These are phyloP conservation scores for Oemleria cerasiformis DNA, from an alignment of 306 rosid species.

Conservation along the genomic window DNA sequence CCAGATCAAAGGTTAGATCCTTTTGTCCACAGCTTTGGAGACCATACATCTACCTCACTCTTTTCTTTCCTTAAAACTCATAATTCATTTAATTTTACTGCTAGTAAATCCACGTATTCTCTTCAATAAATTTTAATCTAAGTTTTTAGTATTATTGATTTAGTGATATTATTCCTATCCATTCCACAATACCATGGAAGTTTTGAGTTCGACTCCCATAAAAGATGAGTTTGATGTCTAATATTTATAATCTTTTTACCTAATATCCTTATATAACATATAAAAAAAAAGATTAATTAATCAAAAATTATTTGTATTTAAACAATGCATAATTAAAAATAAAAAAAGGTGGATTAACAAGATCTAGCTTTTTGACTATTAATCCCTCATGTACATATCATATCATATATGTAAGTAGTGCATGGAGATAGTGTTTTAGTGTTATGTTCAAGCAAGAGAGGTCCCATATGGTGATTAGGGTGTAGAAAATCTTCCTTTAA, in stretches of 20 bases:
- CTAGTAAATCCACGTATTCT: slow-evolving; percentile 32
- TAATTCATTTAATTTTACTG: slow-evolving; percentile 51
- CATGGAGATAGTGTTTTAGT: slow-evolving; percentile 41
- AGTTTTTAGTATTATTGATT: too few species aligned
- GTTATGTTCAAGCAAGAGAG: slow-evolving; percentile 65
- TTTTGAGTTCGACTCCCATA: too few species aligned
- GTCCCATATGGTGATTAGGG: slow-evolving; percentile 36
- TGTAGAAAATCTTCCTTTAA: slow-evolving; percentile 62
- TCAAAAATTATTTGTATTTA: slow-evolving; percentile 4
- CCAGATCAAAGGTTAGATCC: slow-evolving; percentile 71
- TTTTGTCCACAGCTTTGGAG: slow-evolving; percentile 89
- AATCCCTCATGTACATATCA: slow-evolving; percentile 34
- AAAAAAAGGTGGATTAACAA: slow-evolving; percentile 28
- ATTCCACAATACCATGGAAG: too few species aligned
- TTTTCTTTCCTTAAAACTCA: slow-evolving; percentile 54
- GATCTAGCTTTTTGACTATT: slow-evolving; percentile 51
- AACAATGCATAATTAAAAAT: slow-evolving; percentile 15
- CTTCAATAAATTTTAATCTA: too few species aligned
- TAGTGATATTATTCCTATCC: too few species aligned
- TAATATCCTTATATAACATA: too few species aligned
- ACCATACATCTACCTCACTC: slow-evolving; percentile 53
- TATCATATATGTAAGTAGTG: slow-evolving; percentile 8
- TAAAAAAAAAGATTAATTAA: background rate
- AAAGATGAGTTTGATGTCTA: too few species aligned
- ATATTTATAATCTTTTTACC: too few species aligned